Base-by-base conservation (phyloP, 2,329 filamentous ascomycete species). In the Colletotrichum sp. region DNA sequence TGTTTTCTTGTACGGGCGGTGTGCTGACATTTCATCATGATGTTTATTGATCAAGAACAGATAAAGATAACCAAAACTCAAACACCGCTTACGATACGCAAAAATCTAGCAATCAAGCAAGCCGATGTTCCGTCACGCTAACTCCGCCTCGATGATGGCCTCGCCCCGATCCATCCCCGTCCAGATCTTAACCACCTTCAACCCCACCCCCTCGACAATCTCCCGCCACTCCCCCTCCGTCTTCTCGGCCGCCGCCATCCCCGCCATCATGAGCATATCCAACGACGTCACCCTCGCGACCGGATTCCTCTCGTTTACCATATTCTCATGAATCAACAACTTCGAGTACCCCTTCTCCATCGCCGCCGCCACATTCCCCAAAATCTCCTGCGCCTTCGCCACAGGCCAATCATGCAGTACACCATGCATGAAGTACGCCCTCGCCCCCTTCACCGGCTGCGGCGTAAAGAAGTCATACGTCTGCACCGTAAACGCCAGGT, bases 401-500 rank as follows among this genome's bases (percentile, higher is more conserved):
- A 81, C 79, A 4, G 80, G 71, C 77, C 78, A 81, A 63, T 81
- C 77, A 59, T 80, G 80, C 26, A 81, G 66, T 1, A 81, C 73
- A 32, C 74, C 77, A 61, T 80, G 79, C 72, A 80, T 71, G 18
- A 78, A 80, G 69, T 81, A 81, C 8, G 76, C 81, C 7, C 82
- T 82, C 0, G 86, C 86, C 4, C 85, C 86, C 28, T 79, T 82
- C 9, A 87, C 76, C 0, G 84, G 85, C 68, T 87, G 85, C 7
- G 82, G 80, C 0, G 80, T 82, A 70, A 87, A 84, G 75, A 86
- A 84, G 68, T 87, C 82, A 72, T 87, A 81, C 3, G 78, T 75
- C 67, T 80, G 79, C 4, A 79, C 76, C 5, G 78, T 76, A 62
- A 86, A 82, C 1, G 79, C 79, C 30, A 76, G 68, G 16, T 79